Conservation (phyloP, 2,329 filamentous ascomycete genomes). For the Zymoseptoria tritici region DNA sequence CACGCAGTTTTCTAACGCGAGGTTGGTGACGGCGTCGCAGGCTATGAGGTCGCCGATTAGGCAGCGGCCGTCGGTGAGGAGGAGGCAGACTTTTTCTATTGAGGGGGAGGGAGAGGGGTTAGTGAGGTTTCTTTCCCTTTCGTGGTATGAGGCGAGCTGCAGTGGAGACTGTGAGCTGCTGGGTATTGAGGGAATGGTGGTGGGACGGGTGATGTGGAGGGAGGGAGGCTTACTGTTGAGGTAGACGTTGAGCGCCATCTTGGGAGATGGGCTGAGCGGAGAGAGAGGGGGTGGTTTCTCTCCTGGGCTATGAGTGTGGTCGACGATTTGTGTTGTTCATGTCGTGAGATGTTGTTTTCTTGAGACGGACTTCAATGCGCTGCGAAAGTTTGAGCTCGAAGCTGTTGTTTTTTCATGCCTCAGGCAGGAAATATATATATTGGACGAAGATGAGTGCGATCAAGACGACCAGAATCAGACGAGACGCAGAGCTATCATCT, state of each 20-base stretch:
- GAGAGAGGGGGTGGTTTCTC: neutral
- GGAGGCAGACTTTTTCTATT: conserved; percentile 80
- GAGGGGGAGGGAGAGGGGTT: neutral
- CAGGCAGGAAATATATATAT: neutral
- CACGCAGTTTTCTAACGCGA: conserved; percentile 74
- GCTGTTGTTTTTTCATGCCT: neutral
- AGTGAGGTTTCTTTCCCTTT: too few species aligned
- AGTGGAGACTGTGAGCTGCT: too few species aligned
- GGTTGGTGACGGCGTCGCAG: conserved; percentile 85
- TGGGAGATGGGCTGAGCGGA: neutral
- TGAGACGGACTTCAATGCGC: neutral
- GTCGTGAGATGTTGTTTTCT: neutral
- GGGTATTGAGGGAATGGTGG: too few species aligned
- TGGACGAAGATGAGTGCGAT: neutral
- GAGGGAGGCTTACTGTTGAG: conserved; percentile 16
- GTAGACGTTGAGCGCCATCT: conserved; percentile 18
- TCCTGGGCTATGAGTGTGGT: neutral
- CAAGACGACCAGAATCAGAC: neutral
- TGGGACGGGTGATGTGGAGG: neutral
- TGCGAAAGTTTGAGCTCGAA: neutral
- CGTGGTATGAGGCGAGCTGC: too few species aligned
- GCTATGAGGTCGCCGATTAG: conserved; percentile 67
- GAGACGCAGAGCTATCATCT: neutral
- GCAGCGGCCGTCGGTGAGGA: conserved; percentile 87
- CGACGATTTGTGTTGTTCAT: neutral